A percentile compares a stretch with the other conserved stretches of the same genome.
These are phyloP conservation scores for Moesziomyces antarcticus DNA, from an alignment of 1,284 basidiomycete species.

Conservation along the genomic window DNA sequence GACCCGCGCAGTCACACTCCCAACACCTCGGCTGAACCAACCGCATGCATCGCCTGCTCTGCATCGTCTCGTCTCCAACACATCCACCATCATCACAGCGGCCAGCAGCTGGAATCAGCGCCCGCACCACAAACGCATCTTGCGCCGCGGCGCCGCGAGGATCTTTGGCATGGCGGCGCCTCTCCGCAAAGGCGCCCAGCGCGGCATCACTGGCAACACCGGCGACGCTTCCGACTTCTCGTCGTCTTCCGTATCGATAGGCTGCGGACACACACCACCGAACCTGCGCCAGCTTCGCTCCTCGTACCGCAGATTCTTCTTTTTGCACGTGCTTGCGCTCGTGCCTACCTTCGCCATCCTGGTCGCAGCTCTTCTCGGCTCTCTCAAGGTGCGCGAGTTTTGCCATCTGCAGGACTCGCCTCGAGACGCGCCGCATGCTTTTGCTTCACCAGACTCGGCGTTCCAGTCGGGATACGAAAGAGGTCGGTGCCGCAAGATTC, in stretches of 20 bases:
- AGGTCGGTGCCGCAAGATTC: slow-evolving; percentile 32
- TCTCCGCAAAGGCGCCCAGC: not conserved
- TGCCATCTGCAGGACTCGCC: slow-evolving; percentile 32
- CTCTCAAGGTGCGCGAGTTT: slow-evolving; percentile 22
- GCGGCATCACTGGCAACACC: not conserved
- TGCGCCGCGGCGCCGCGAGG: no score
- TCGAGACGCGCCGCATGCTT: not conserved
- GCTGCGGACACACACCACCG: slow-evolving; percentile 12
- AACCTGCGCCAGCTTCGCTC: slow-evolving; percentile 20
- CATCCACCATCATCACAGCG: no score
- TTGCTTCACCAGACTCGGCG: not conserved
- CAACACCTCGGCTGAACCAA: no score
- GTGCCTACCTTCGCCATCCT: slow-evolving; percentile 26
- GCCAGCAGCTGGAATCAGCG: no score
- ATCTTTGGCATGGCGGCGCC: slow-evolving; percentile 8
- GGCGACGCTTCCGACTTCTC: slow-evolving; percentile 18
- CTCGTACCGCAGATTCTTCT: slow-evolving; percentile 33
- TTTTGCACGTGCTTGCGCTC: slow-evolving; percentile 21
- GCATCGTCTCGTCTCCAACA: no score
- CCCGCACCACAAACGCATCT: no score
- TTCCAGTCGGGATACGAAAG: slow-evolving; percentile 25
- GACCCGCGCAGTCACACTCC: no score
- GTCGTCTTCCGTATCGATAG: slow-evolving; percentile 21
- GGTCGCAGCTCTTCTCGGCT: slow-evolving; percentile 14
- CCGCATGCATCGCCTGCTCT: no score